Base-by-base conservation (phyloP, 352 stramenopile species). In the Pythium brachiatum region DNA sequence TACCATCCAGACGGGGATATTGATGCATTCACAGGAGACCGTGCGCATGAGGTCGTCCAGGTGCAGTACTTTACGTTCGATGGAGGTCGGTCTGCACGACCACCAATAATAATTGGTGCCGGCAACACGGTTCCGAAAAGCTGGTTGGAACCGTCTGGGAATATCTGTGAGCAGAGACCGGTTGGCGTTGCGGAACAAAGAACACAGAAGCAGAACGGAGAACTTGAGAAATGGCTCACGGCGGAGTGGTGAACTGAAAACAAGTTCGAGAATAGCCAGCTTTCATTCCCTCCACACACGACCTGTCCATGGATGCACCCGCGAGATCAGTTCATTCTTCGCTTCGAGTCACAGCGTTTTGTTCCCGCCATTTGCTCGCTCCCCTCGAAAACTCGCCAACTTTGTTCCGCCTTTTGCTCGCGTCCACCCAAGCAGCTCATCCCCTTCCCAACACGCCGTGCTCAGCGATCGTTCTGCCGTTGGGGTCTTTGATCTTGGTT, bases 81-180 rank as follows among this genome's bases (percentile, higher is more conserved):
- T 44, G 36, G 16, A 44, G 36, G 8, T 44, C 36, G 36, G 36
- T 8, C 34, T 41, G 34, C 34, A n/a, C 38, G 38, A 46, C 41
- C 41, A 26, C 41, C 41, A 48, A 48, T 48, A 48, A 48, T 48
- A 48, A 48, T 48, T 26, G 41, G 41, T 48, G 15, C 41, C 41
- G 18, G 41, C 6, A 48, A 48, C 41, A 15, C 16, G 41, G 41
- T 48, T 48, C 41, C 41, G 41, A 48, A 48, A 48, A 48, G 41
- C 18, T 27, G 18, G 41, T 48, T 18, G 6, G 18, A 25, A 48
- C 41, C 41, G 41, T 48, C 41, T 48, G 41, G 41, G 41, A 26
- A 48, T 13, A 48, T 26, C 41, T 27, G 5, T 27, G 7, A 48
- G 29, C 29, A 34, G 29, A 5, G 5, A 48, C 41, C 41, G 41